phyloP scores from a whole-genome alignment of 108 stramenopile genomes.

The Epithemia pelagica region DNA sequence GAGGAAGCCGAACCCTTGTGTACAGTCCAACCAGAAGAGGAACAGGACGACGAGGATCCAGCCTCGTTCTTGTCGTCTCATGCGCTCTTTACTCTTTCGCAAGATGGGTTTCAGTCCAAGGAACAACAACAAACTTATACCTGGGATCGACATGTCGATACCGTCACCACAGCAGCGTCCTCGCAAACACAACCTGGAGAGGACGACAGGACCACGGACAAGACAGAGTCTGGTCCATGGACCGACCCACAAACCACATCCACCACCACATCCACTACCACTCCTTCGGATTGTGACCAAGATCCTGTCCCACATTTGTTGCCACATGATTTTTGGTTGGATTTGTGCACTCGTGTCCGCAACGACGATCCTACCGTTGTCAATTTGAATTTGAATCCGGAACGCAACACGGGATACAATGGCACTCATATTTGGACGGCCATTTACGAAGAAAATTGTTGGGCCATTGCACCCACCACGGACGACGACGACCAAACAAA shows the following conservation, averaged over 20 bases:
- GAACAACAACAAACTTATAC: constrained; percentile 55
- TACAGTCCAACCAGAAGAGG: constrained; percentile 32
- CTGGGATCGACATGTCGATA: constrained; percentile 71
- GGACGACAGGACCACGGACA: constrained; percentile 14
- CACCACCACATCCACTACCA: background rate
- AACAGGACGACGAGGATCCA: background rate
- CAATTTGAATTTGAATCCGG: constrained; percentile 83
- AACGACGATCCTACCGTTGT: constrained; percentile 67
- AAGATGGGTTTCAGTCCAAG: constrained; percentile 33
- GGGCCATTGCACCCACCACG: constrained; percentile 26
- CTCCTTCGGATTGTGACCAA: constrained; percentile 12
- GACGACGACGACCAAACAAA: too few species aligned
- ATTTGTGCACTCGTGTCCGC: constrained; percentile 69
- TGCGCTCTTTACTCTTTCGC: constrained; percentile 18
- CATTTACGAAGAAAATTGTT: constrained; percentile 91
- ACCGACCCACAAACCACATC: background rate
- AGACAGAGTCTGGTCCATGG: constrained; percentile 27
- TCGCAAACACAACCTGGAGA: background rate
- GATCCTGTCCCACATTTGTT: constrained; percentile 13
- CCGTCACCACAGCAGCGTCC: constrained; percentile 15
- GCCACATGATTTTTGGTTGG: constrained; percentile 66
- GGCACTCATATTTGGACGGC: constrained; percentile 88
- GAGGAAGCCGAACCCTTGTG: constrained; percentile 75
- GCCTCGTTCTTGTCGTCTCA: background rate
- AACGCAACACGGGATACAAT: constrained; percentile 93